Evolutionary conservation across 306 rosid species (phyloP).

Genomic region (Psophocarpus tetragonolobus): DNA sequence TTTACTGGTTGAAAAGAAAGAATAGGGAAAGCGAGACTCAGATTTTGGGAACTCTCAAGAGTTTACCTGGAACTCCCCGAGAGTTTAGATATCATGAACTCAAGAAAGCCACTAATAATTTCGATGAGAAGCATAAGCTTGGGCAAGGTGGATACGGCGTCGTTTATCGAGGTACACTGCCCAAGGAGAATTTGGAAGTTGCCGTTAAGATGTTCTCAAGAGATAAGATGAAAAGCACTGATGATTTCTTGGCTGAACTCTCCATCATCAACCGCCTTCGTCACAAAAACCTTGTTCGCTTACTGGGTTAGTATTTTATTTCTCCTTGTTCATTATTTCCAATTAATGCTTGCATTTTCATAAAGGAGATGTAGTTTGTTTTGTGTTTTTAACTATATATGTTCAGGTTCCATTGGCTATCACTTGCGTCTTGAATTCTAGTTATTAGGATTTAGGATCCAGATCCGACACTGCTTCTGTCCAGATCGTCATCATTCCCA

Average conservation of each 20-base stretch:
- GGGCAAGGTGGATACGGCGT: conserved; percentile 84
- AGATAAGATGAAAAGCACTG: conserved; percentile 61
- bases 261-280: conserved; percentile 82
- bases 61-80: conserved; percentile 72
- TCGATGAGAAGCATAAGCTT: conserved; percentile 55
- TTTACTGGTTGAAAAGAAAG: conserved; percentile 25
- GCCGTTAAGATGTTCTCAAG: conserved; percentile 78
- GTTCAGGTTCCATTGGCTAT: neutral
- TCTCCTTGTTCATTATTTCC: neutral
- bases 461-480: conserved; percentile 11
- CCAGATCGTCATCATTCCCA: neutral
- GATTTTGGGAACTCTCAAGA: conserved; percentile 65
- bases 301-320: conserved; percentile 46
- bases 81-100: conserved; percentile 59
- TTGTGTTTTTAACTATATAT: neutral
- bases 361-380: neutral
- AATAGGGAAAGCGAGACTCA: conserved; percentile 31
- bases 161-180: conserved; percentile 55
- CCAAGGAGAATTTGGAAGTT: conserved; percentile 48
- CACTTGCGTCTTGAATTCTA: neutral
- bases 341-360: neutral
- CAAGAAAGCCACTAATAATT: conserved; percentile 69
- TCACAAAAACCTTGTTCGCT: conserved; percentile 66
- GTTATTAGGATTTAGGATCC: neutral
- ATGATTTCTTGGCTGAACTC: conserved; percentile 79